phyloP scores from a whole-genome alignment of 257 asterid genomes.

The Solanum virginianum region DNA sequence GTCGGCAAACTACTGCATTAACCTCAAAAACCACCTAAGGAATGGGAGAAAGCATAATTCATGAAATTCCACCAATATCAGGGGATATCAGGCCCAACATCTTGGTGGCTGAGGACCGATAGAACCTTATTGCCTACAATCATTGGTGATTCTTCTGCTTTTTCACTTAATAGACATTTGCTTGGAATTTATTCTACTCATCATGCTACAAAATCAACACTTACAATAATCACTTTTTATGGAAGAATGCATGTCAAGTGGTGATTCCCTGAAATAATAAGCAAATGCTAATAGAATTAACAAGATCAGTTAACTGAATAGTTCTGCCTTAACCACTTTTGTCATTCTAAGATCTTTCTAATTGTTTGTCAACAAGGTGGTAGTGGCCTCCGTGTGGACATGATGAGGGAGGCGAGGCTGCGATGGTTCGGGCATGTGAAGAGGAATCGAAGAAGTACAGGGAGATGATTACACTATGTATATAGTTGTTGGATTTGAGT shows the following conservation, averaged over 20 bases:
- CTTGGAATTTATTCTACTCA: background rate
- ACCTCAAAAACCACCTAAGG: background rate
- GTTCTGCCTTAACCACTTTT: background rate
- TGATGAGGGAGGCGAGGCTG: background rate
- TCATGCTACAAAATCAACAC: background rate
- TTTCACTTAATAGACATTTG: background rate
- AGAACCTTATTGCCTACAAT: background rate
- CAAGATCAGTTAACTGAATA: background rate
- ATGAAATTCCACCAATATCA: background rate
- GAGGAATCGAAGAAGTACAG: background rate
- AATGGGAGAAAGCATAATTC: background rate
- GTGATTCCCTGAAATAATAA: background rate
- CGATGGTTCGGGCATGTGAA: background rate
- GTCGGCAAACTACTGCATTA: background rate
- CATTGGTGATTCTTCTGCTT: background rate
- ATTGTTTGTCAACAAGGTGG: background rate
- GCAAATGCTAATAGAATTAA: background rate
- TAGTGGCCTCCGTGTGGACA: background rate
- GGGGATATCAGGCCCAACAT: background rate
- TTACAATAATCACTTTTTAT: background rate
- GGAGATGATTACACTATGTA: background rate
- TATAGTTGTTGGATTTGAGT: background rate
- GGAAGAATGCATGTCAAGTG: background rate
- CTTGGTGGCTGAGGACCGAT: background rate
- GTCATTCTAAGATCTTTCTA: background rate